phyloP scores from a whole-genome alignment of 2,329 filamentous ascomycete genomes.

The Juglanconis oblonga region DNA sequence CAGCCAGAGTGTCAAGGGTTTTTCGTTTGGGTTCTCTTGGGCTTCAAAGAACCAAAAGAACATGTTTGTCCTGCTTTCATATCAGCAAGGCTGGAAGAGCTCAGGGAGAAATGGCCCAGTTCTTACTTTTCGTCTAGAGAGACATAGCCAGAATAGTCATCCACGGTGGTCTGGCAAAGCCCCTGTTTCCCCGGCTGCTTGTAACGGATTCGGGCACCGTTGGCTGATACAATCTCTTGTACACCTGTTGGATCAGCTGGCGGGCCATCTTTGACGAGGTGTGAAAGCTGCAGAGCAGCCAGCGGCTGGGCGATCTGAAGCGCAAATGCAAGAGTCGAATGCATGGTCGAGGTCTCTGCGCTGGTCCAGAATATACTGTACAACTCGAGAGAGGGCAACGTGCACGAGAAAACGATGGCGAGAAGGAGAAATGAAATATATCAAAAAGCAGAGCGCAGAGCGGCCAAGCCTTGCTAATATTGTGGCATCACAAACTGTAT shows the following conservation, averaged over 20 bases:
- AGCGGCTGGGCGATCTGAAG: neutral
- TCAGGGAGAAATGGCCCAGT: neutral
- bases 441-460: too few relatives aligned
- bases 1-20: constrained; percentile 12
- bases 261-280: neutral
- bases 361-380: too few relatives aligned
- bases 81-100: neutral
- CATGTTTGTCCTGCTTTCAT: neutral
- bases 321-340: neutral
- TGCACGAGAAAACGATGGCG: too few relatives aligned
- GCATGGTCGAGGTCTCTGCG: neutral
- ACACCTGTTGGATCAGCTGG: neutral
- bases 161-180: neutral
- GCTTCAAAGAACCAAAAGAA: constrained; percentile 18
- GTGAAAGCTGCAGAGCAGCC: neutral
- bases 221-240: neutral
- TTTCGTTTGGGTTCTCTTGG: neutral
- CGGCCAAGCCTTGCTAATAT: too few relatives aligned
- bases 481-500: too few relatives aligned
- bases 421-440: too few relatives aligned
- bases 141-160: neutral
- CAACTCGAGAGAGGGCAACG: too few relatives aligned
- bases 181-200: neutral
- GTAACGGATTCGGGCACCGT: neutral
- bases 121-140: neutral